Base-by-base conservation (phyloP, 2,329 filamentous ascomycete species). In the Cercospora sesami region DNA sequence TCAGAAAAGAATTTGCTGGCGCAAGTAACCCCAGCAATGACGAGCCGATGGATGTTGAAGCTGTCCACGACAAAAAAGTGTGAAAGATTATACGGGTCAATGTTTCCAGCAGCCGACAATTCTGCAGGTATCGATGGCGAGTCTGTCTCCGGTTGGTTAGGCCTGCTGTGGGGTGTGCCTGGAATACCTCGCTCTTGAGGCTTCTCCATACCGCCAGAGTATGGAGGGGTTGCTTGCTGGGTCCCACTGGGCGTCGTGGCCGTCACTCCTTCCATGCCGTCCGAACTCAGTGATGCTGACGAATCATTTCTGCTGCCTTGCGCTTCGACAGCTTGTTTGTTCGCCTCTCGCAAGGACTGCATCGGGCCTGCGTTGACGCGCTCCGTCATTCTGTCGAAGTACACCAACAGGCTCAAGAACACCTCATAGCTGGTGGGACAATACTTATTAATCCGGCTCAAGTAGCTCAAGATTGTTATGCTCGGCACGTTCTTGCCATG, bases 1-100 rank as follows among this genome's bases (percentile, higher is more conserved):
- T 99, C 89, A 5, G 94, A 98, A 81, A 99, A 99, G 85, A 98
- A 99, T 81, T 99, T 99, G 87, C 94, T 98, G 5, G 95, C 94
- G 80, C 95, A 98, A 3, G 95, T 99, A 55, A 99, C 95, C 39
- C 94, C 95, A 2, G 95, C 93, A 78, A 99, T 99, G 64, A 98
- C 94, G 65, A 99, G 84, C 65, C 95, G 90, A 78, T 99, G 95
- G 71, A 99, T 98, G 81, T 99, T 99, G 83, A 95, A 99, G 81
- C 95, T 98, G 81, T 99, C 95, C 10, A 98, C 95, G 48, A 98
- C 94, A 78, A 99, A 98, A 76, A 89, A 91, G 75, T 91, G 89
- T 2, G 87, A 87, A 53, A 90, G 81, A 64, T 83, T 84, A 66
- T 86, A 83, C 1, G 79, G 75, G 69, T 85, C 83, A 26, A 81